Evolutionary conservation across 352 stramenopile species (phyloP).

Genomic region (Blastocystis sp.): DNA sequence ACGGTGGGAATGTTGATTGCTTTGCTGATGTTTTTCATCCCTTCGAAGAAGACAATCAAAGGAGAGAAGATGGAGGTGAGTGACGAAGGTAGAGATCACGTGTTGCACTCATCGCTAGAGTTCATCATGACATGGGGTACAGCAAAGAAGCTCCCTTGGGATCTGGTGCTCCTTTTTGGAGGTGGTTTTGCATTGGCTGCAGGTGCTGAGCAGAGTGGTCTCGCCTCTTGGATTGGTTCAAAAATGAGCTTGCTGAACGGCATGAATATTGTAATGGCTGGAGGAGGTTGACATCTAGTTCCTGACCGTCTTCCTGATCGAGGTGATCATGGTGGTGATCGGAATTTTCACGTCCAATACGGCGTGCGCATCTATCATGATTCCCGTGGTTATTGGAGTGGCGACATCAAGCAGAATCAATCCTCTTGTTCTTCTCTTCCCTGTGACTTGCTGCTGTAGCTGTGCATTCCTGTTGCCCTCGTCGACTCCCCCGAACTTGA

Average conservation of each 20-base stretch:
- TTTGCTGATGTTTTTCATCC: constrained; percentile 46
- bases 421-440: constrained; percentile 16
- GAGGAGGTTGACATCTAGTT: not conserved
- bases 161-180: constrained; percentile 52
- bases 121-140: constrained; percentile 58
- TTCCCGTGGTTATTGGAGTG: constrained; percentile 28
- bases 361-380: constrained; percentile 44
- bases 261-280: not conserved
- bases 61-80: not conserved
- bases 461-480: constrained; percentile 41
- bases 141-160: constrained; percentile 54
- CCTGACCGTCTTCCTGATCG: not conserved
- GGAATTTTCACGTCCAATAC: constrained; percentile 48
- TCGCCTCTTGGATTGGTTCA: not conserved
- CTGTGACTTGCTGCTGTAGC: constrained; percentile 17
- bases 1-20: constrained; percentile 51
- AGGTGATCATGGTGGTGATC: constrained; percentile 38
- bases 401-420: not conserved
- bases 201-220: not conserved
- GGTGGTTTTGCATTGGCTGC: constrained; percentile 45
- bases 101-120: not conserved
- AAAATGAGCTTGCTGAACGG: not conserved
- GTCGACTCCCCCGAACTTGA: constrained; percentile 39
- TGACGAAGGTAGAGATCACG: not conserved
- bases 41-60: constrained; percentile 9